Evolutionary conservation across 2,329 filamentous ascomycete species (phyloP), one percentile per base, ranked within the genome.

Genomic region (Aspergillus ustus): DNA sequence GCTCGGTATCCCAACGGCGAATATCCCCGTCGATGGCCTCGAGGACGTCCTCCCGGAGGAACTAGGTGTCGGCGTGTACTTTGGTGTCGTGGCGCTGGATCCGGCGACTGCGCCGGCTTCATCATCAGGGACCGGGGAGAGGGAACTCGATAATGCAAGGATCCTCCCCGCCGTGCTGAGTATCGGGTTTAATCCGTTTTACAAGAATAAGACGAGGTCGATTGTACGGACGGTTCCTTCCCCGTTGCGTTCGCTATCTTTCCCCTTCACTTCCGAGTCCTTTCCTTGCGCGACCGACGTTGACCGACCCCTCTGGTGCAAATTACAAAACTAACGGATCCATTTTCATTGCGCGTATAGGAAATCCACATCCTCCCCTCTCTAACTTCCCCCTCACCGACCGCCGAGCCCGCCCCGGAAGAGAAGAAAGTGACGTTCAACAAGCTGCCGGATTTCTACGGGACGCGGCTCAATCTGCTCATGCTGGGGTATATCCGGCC

Each of bases 131-230:
- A 9, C 15, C 34, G 34, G 15, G 15, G 34, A 40, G 34, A 13
- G 15, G 9, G 4, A 40, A 15, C 34, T 25, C 25, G 25, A 25
- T 3, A 63, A 64, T 34, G 49, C 69, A 8, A 72, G 68, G 19
- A 82, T 95, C 60, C 92, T 89, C 77, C 92, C 92, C 1, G 95
- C 96, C 85, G 93, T 96, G 67, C 91, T 97, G 89, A 92, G 88
- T 63, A 94, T 97, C 67, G 95, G 95, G 49, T 98, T 93, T 85
- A 99, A 98, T 78, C 95, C 95, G 0, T 98, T 93, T 80, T 99
- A 97, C 85, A 93, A 93, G 76, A 98, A 99, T 83, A 89, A 85
- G 4, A 87, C 91, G 51, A 89, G 92, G 64, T 92, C 87, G 65
- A 93, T 95, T 73, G 84, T 82, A 77, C 46, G 78, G 80, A 77